Conservation (phyloP, 805 yeast genomes). For the Wickerhamomyces rabaulensis region DNA sequence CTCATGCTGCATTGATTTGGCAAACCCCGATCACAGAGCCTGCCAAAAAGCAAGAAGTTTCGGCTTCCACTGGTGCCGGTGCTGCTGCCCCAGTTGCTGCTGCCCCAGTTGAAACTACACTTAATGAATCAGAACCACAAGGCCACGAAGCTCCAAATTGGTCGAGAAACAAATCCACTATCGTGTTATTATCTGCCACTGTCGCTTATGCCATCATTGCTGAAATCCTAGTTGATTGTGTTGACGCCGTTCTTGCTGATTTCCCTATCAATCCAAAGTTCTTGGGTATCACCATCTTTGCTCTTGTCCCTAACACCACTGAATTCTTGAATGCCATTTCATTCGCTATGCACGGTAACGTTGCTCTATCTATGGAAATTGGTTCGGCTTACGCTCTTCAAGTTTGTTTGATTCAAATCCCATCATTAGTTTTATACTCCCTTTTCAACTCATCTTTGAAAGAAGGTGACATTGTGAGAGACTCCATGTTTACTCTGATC, state of each 20-base stretch:
- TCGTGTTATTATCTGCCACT: conserved; percentile 80
- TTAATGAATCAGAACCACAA: conserved; percentile 22
- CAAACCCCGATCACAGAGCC: conserved; percentile 48
- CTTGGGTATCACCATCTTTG: conserved; percentile 90
- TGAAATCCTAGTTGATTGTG: conserved; percentile 87
- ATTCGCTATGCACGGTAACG: conserved; percentile 93
- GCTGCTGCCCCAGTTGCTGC: background rate
- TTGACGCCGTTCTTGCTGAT: conserved; percentile 76
- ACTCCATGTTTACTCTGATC: conserved; percentile 65
- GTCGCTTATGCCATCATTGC: conserved; percentile 88
- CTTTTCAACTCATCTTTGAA: conserved; percentile 40
- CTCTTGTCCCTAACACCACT: conserved; percentile 94
- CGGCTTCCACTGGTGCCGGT: background rate
- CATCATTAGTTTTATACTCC: conserved; percentile 79
- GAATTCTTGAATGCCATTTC: conserved; percentile 96
- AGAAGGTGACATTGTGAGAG: conserved; percentile 26
- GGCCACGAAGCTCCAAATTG: conserved; percentile 98
- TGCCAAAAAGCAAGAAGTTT: conserved; percentile 14
- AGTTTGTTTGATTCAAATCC: conserved; percentile 90
- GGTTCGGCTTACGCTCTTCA: conserved; percentile 97
- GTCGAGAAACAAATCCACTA: conserved; percentile 80
- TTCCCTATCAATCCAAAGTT: conserved; percentile 88
- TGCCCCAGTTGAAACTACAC: too few species aligned
- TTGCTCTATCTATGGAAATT: conserved; percentile 94
- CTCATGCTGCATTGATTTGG: conserved; percentile 97